These are phyloP conservation scores for Carpinus viminea DNA, from an alignment of 306 rosid species.

Conservation along the genomic window DNA sequence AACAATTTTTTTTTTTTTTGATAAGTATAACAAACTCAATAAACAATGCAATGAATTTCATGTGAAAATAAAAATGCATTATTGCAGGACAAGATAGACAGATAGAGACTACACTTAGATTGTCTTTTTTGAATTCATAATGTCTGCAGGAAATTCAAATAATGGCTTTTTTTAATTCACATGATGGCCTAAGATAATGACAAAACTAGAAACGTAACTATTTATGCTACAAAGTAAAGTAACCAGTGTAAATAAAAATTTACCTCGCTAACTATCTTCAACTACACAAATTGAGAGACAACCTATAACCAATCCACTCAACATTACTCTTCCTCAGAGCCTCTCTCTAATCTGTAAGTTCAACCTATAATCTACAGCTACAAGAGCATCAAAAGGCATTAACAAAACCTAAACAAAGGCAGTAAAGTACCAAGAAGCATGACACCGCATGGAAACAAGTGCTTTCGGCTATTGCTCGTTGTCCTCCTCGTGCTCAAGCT, in stretches of 20 bases:
- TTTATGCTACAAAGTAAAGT: background rate
- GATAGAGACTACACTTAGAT: background rate
- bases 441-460: background rate
- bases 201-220: background rate
- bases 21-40: background rate
- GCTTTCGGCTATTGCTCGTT: background rate
- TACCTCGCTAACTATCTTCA: background rate
- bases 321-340: background rate
- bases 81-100: background rate
- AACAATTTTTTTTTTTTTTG: too few relatives aligned
- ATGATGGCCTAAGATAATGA: background rate
- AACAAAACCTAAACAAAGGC: background rate
- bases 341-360: background rate
- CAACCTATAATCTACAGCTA: background rate
- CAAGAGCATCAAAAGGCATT: background rate
- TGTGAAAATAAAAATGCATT: background rate
- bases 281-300: background rate
- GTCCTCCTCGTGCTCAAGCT: conserved; percentile 5
- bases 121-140: too few relatives aligned
- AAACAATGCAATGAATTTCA: background rate
- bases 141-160: too few relatives aligned
- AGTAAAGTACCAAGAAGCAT: background rate
- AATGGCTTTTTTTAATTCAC: background rate
- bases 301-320: background rate
- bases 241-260: background rate